A percentile compares a stretch with the other conserved stretches of the same genome.
These are phyloP conservation scores for Chaetomidium leptoderma DNA, from an alignment of 495 filamentous ascomycete genomes.

Conservation along the genomic window DNA sequence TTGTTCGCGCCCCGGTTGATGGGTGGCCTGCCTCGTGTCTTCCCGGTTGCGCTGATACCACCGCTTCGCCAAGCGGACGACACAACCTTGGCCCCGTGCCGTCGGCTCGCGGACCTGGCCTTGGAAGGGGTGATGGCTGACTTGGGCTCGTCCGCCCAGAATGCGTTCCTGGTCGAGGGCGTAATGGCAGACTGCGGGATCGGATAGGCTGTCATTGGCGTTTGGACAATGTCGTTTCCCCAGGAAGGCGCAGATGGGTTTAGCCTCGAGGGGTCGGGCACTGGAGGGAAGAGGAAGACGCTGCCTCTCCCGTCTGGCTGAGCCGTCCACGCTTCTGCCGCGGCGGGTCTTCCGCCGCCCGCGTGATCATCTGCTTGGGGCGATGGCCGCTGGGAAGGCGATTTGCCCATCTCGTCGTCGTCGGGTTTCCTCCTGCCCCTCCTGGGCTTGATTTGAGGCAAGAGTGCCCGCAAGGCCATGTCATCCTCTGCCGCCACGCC, in stretches of 20 bases:
- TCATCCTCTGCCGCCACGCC: constrained; percentile 90
- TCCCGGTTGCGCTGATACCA: constrained; percentile 61
- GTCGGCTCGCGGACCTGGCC: constrained; percentile 67
- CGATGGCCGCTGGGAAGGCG: constrained; percentile 61
- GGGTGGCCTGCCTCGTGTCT: constrained; percentile 79
- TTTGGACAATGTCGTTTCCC: constrained; percentile 41
- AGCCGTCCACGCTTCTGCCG: constrained; percentile 45
- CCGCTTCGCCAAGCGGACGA: constrained; percentile 90
- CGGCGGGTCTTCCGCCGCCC: constrained; percentile 35
- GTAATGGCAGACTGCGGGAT: constrained; percentile 32
- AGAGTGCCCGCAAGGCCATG: constrained; percentile 79
- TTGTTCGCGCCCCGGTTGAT: constrained; percentile 59
- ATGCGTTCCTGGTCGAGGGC: constrained; percentile 22
- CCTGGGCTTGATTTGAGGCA: constrained; percentile 87
- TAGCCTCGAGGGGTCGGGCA: constrained; percentile 27
- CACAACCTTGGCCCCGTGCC: constrained; percentile 85
- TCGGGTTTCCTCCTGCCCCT: constrained; percentile 81
- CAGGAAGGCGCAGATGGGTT: constrained; percentile 20
- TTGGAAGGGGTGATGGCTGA: constrained; percentile 72
- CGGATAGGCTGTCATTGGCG: constrained; percentile 43
- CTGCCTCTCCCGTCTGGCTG: constrained; percentile 45
- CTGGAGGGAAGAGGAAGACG: constrained; percentile 35
- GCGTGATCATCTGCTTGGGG: constrained; percentile 57
- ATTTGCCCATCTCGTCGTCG: constrained; percentile 60
- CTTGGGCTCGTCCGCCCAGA: constrained; percentile 47